These are phyloP conservation scores for Phialophora verrucosa DNA, from an alignment of 2,329 filamentous ascomycete species.

Conservation along the genomic window DNA sequence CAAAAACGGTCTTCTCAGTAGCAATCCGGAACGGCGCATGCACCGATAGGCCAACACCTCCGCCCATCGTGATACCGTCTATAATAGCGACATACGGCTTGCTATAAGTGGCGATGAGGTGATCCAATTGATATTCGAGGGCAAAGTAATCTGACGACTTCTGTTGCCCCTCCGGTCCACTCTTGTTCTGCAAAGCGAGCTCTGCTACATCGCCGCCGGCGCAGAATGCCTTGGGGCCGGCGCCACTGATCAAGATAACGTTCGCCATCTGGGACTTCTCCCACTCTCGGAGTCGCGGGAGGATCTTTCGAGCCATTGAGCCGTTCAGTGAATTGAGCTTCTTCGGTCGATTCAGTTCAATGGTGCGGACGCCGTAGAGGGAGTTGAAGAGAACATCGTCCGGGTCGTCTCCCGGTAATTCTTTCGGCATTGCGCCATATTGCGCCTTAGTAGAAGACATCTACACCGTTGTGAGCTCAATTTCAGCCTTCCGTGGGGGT, in stretches of 20 bases:
- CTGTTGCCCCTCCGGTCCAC: slow-evolving; percentile 71
- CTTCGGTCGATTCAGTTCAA: slow-evolving; percentile 90
- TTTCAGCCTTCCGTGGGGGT: neutral
- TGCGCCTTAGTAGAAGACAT: slow-evolving; percentile 47
- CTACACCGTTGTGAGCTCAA: slow-evolving; percentile 42
- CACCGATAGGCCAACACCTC: slow-evolving; percentile 89
- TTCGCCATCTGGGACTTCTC: slow-evolving; percentile 93
- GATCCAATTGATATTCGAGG: slow-evolving; percentile 94
- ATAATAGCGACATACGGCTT: slow-evolving; percentile 96
- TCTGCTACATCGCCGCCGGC: slow-evolving; percentile 88
- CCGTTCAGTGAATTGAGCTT: slow-evolving; percentile 92
- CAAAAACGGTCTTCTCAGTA: slow-evolving; percentile 92
- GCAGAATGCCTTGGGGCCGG: slow-evolving; percentile 84
- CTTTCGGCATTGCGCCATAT: slow-evolving; percentile 49
- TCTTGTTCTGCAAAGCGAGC: slow-evolving; percentile 74
- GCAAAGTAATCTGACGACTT: slow-evolving; percentile 84
- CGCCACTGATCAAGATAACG: slow-evolving; percentile 88
- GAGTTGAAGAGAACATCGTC: slow-evolving; percentile 94
- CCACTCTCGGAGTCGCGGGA: slow-evolving; percentile 89
- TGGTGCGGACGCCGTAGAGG: slow-evolving; percentile 84
- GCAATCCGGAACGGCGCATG: slow-evolving; percentile 97
- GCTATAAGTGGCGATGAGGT: slow-evolving; percentile 88
- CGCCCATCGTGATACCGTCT: slow-evolving; percentile 98
- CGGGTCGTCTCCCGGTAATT: slow-evolving; percentile 71
- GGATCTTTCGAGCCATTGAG: slow-evolving; percentile 95